These are phyloP conservation scores for Phytophthora gonapodyides DNA, from an alignment of 352 stramenopile species.

Conservation along the genomic window DNA sequence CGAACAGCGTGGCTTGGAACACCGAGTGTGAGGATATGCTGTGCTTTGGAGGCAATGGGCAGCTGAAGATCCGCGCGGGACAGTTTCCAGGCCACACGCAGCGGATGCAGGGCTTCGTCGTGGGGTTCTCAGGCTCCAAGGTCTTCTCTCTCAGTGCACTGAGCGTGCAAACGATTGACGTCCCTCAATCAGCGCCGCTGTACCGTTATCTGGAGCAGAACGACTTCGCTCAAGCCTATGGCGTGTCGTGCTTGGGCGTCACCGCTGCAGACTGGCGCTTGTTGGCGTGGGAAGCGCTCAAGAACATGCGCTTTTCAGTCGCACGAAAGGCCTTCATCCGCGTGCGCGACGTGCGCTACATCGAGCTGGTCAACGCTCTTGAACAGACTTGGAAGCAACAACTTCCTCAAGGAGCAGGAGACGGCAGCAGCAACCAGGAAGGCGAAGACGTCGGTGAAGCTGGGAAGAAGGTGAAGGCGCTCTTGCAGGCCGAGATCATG, in stretches of 20 bases:
- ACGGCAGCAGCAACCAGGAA: constrained; percentile 19
- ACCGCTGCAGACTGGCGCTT: constrained; percentile 91
- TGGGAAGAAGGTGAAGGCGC: constrained; percentile 56
- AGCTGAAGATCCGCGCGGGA: constrained; percentile 92
- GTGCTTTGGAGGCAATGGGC: constrained; percentile 89
- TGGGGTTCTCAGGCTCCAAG: constrained; percentile 92
- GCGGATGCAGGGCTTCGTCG: constrained; percentile 91
- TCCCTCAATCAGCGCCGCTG: constrained; percentile 88
- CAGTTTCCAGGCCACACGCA: constrained; percentile 90
- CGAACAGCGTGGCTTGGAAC: constrained; percentile 94
- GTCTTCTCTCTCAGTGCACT: constrained; percentile 92
- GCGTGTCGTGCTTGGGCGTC: constrained; percentile 93
- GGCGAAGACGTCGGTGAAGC: constrained; percentile 41
- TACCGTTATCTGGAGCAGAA: constrained; percentile 92
- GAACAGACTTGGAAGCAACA: constrained; percentile 79
- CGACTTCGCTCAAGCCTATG: constrained; percentile 89
- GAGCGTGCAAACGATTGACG: constrained; percentile 89
- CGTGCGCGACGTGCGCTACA: constrained; percentile 91
- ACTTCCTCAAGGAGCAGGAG: constrained; percentile 36
- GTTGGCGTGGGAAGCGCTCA: constrained; percentile 87
- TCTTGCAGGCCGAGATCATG: constrained; percentile 92
- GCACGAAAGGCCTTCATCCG: constrained; percentile 90
- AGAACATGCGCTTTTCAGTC: constrained; percentile 80
- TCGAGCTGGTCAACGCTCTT: constrained; percentile 90
- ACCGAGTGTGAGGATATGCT: constrained; percentile 95